phyloP scores from a whole-genome alignment of 2,329 filamentous ascomycete genomes.

The Penicillium italicum region DNA sequence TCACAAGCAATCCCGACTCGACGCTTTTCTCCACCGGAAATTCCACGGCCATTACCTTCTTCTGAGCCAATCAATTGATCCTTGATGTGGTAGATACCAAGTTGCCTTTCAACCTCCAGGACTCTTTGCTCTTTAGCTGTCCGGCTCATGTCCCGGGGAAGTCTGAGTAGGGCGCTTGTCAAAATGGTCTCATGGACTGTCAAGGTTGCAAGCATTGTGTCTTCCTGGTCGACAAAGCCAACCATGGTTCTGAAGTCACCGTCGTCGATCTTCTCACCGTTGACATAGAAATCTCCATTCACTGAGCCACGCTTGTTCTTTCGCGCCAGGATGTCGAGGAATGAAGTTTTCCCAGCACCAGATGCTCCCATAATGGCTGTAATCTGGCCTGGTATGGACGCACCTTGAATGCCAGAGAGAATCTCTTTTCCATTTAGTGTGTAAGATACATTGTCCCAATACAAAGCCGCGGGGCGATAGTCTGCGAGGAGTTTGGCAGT shows the following conservation, averaged over 20 bases:
- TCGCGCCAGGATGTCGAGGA: conserved; percentile 89
- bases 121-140: conserved; percentile 87
- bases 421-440: conserved; percentile 84
- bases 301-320: conserved; percentile 90
- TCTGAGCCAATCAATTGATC: conserved; percentile 95
- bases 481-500: conserved; percentile 80
- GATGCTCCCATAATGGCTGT: conserved; percentile 98
- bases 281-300: conserved; percentile 81
- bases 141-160: conserved; percentile 88
- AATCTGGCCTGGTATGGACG: conserved; percentile 91
- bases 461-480: conserved; percentile 83
- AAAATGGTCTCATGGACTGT: conserved; percentile 98
- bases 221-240: conserved; percentile 97
- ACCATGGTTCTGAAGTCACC: conserved; percentile 85
- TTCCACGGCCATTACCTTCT: conserved; percentile 88
- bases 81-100: conserved; percentile 90
- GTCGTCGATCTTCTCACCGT: conserved; percentile 84
- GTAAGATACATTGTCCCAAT: conserved; percentile 86
- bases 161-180: conserved; percentile 82
- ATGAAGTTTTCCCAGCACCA: conserved; percentile 94
- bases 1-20: conserved; percentile 97
- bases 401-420: conserved; percentile 72
- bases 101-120: conserved; percentile 88
- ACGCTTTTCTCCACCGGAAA: conserved; percentile 94
- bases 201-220: conserved; percentile 91